Conservation (phyloP, 805 yeast genomes). For the Metschnikowia henanensis region DNA sequence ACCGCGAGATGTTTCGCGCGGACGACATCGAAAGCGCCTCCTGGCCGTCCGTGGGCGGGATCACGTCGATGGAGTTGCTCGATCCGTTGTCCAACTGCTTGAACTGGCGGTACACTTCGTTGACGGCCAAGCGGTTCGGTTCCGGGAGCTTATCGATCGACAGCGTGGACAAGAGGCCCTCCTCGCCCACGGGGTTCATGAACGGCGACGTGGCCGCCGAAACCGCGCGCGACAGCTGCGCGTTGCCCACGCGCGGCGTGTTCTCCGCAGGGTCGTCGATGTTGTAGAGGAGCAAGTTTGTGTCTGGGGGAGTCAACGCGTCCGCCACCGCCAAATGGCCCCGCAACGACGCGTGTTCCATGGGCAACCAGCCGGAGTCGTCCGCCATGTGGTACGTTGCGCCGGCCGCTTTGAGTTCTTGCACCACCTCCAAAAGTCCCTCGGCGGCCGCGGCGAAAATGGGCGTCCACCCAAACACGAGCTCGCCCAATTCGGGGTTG, state of each 20-base stretch:
- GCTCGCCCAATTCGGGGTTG: constrained; percentile 71
- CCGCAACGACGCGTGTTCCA: constrained; percentile 91
- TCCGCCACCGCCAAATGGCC: constrained; percentile 79
- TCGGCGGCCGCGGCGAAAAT: constrained; percentile 87
- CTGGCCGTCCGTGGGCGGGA: constrained; percentile 11
- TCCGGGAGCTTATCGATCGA: constrained; percentile 41
- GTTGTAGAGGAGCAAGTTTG: constrained; percentile 33
- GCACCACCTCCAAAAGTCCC: constrained; percentile 62
- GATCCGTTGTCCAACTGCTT: constrained; percentile 27
- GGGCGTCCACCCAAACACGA: constrained; percentile 92
- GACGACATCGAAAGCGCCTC: constrained; percentile 20
- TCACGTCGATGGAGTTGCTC: constrained; percentile 20
- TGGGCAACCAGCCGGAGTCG: constrained; percentile 95
- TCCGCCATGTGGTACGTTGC: constrained; percentile 62
- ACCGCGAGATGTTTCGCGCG: constrained; percentile 10
- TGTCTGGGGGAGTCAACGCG: constrained; percentile 51
- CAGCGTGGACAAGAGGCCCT: constrained; percentile 24
- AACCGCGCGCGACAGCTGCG: constrained; percentile 16
- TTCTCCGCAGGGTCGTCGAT: constrained; percentile 36
- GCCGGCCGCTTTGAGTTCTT: constrained; percentile 50
- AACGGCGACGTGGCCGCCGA: constrained; percentile 18
- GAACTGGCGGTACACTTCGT: constrained; percentile 41
- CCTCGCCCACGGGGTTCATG: constrained; percentile 17
- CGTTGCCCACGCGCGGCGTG: constrained; percentile 17
- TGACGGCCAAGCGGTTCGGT: constrained; percentile 28